phyloP scores from a whole-genome alignment of 2,329 filamentous ascomycete genomes.

The Penicillium sclerotiorum region DNA sequence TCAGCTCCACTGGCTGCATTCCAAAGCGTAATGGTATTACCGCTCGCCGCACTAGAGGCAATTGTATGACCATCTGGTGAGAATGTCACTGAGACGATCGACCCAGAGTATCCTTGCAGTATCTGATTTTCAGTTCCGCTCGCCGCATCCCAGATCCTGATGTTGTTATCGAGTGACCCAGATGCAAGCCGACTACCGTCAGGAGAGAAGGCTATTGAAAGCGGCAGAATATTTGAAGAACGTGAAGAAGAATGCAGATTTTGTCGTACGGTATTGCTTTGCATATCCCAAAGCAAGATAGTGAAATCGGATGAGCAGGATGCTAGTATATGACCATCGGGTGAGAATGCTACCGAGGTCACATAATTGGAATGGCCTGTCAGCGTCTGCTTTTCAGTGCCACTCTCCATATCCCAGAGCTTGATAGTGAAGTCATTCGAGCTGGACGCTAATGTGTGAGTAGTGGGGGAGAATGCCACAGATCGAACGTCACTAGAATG shows the following conservation, averaged over 20 bases:
- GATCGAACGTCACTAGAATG: constrained; percentile 10
- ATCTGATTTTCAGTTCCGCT: constrained; percentile 3
- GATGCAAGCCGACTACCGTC: not conserved
- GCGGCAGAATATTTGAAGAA: too few species aligned
- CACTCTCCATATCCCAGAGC: not conserved
- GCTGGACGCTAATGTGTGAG: too few species aligned
- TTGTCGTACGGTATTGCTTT: not conserved
- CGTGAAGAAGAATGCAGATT: not conserved
- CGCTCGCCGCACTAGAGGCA: constrained; percentile 8
- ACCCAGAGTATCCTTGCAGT: constrained; percentile 6
- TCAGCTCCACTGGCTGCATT: too few species aligned
- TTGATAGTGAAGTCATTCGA: not conserved
- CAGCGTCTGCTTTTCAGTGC: too few species aligned
- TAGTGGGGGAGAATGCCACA: not conserved
- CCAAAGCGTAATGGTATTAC: constrained; percentile 10
- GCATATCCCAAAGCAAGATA: too few species aligned
- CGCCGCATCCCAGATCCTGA: not conserved
- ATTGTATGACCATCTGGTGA: not conserved
- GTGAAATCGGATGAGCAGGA: not conserved
- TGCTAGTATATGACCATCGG: constrained; percentile 13
- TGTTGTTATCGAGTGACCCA: not conserved
- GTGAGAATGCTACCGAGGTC: constrained; percentile 2
- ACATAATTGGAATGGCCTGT: too few species aligned
- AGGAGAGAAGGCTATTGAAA: not conserved
- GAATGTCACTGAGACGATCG: not conserved